A percentile compares a stretch with the other conserved stretches of the same genome.
Conservation (phyloP, 2,329 filamentous ascomycete genomes). For the Kalmusia sp. region DNA sequence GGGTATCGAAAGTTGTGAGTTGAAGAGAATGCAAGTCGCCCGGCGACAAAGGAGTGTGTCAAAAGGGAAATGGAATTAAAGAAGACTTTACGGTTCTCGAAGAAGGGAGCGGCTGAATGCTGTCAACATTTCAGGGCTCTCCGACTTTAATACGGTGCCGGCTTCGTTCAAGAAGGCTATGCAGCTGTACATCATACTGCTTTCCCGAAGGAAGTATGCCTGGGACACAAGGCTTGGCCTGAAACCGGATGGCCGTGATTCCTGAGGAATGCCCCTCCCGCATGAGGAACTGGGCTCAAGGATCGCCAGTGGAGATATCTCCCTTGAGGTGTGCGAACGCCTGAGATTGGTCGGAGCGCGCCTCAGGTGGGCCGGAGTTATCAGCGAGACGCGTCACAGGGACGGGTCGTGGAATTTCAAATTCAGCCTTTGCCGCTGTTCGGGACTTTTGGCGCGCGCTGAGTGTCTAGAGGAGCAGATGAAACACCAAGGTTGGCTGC, state of each 20-base stretch:
- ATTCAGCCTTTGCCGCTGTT: neutral
- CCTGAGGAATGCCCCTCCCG: conserved; percentile 31
- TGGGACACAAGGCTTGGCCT: conserved; percentile 26
- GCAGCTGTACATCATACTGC: conserved; percentile 9
- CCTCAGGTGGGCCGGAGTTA: conserved; percentile 26
- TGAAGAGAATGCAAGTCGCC: conserved; percentile 36
- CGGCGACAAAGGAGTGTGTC: conserved; percentile 41
- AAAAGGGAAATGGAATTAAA: conserved; percentile 18
- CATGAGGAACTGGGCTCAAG: conserved; percentile 24
- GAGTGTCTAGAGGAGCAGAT: neutral
- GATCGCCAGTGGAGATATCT: conserved; percentile 21
- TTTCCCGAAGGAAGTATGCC: conserved; percentile 13
- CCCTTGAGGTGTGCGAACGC: conserved; percentile 15
- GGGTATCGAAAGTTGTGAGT: conserved; percentile 6
- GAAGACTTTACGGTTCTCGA: conserved; percentile 15
- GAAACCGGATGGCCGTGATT: conserved; percentile 42
- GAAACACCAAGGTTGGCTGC: neutral
- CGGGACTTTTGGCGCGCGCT: neutral
- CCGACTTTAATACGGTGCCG: conserved; percentile 33
- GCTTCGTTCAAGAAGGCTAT: conserved; percentile 11
- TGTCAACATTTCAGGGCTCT: conserved; percentile 16
- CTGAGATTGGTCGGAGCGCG: conserved; percentile 22
- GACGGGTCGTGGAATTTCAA: neutral
- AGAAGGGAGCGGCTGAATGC: conserved; percentile 22
- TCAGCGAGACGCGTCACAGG: conserved; percentile 8